These are phyloP conservation scores for Ciborinia camelliae DNA, from an alignment of 2,329 filamentous ascomycete species.

Conservation along the genomic window DNA sequence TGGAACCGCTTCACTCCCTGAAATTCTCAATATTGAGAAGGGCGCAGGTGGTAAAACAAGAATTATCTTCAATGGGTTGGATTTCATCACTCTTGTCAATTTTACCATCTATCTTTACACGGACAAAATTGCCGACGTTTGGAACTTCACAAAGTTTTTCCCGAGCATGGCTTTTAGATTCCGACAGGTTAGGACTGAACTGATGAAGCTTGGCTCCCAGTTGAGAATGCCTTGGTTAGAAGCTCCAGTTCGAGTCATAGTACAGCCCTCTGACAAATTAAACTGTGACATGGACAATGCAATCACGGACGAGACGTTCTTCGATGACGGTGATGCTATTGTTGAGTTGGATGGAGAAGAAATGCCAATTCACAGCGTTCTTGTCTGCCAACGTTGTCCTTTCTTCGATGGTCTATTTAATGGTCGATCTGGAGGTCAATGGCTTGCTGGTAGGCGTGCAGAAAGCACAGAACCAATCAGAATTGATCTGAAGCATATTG, in stretches of 20 bases:
- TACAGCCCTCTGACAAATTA: conserved; percentile 59
- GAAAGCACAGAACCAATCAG: conserved; percentile 51
- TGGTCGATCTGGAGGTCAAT: conserved; percentile 80
- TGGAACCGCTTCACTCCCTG: conserved; percentile 55
- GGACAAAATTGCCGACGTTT: conserved; percentile 77
- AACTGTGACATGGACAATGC: conserved; percentile 68
- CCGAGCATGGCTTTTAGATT: conserved; percentile 67
- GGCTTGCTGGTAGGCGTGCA: conserved; percentile 70
- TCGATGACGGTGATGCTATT: conserved; percentile 74
- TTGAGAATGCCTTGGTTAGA: conserved; percentile 72
- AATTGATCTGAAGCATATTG: conserved; percentile 81
- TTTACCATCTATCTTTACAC: conserved; percentile 77
- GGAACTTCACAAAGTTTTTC: conserved; percentile 68
- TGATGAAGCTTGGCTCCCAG: conserved; percentile 79
- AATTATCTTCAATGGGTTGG: conserved; percentile 66
- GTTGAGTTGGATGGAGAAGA: conserved; percentile 75
- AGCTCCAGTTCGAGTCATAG: conserved; percentile 72
- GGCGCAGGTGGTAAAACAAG: conserved; percentile 47
- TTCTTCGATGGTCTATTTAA: conserved; percentile 91
- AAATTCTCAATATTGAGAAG: conserved; percentile 57
- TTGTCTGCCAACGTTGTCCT: conserved; percentile 80
- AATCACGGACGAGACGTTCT: conserved; percentile 65
- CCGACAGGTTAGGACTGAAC: conserved; percentile 73
- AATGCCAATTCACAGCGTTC: conserved; percentile 68
- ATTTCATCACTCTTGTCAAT: conserved; percentile 77